A percentile compares a stretch with the other conserved stretches of the same genome.
Conservation (phyloP, 1,284 basidiomycete genomes). For the Leccinum holopus region DNA sequence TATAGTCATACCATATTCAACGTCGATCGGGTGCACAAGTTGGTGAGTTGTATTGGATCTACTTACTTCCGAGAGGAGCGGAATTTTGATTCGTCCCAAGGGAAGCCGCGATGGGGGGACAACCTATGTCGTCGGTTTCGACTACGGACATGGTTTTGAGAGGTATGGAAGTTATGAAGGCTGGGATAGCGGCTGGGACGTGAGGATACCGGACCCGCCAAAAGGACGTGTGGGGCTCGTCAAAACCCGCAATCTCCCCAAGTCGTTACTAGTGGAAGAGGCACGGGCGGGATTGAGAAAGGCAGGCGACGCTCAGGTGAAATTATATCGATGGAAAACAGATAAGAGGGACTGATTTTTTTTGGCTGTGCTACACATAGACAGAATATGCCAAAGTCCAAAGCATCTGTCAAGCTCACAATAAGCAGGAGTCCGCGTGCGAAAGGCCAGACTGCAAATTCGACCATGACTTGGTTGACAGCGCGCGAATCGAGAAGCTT, state of each 20-base stretch:
- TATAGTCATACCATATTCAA: slow-evolving; percentile 24
- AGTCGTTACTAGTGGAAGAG: slow-evolving; percentile 11
- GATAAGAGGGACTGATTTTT: not conserved
- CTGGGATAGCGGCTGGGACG: slow-evolving; percentile 13
- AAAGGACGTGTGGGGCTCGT: not conserved
- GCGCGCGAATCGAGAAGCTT: slow-evolving; percentile 13
- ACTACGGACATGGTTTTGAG: slow-evolving; percentile 18
- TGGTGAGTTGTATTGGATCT: slow-evolving; percentile 9
- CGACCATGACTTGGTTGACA: slow-evolving; percentile 20
- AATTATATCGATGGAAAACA: not conserved
- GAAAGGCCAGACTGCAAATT: slow-evolving; percentile 14
- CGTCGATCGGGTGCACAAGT: slow-evolving; percentile 11
- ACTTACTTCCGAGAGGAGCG: not conserved
- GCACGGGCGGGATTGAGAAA: slow-evolving; percentile 7
- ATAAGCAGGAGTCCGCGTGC: slow-evolving; percentile 11
- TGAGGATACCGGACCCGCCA: not conserved
- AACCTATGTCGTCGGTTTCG: slow-evolving; percentile 10
- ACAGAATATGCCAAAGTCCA: slow-evolving; percentile 10
- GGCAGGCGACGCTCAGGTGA: slow-evolving; percentile 12
- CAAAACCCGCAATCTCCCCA: slow-evolving; percentile 11
- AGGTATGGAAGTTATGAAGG: slow-evolving; percentile 15
- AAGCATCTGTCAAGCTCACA: slow-evolving; percentile 16
- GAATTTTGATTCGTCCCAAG: not conserved
- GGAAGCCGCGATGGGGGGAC: slow-evolving; percentile 5
- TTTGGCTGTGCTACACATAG: not conserved